Evolutionary conservation across 2,329 filamentous ascomycete genomes (phyloP), one percentile per base, ranked within the genome.

Genomic region (Sclerotinia glacialis): DNA sequence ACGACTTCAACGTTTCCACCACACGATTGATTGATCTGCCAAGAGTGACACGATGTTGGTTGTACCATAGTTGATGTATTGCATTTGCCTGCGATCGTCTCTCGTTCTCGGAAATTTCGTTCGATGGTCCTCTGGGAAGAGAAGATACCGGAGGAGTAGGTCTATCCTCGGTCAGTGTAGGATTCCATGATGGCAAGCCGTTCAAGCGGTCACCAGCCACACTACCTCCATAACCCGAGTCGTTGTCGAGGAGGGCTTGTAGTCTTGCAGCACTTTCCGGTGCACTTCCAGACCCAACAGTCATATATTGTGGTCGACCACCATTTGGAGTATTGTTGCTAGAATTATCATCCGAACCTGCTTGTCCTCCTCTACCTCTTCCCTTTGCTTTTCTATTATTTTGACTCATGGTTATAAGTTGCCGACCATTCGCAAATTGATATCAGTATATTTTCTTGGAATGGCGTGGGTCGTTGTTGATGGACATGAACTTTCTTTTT

Each of bases 21-120:
- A 93, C 94, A 72, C 88, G 87, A 74, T 89, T 91, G 76, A 99
- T 97, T 18, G 93, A 90, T 68, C 93, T 89, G 53, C 87, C 92
- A n/a, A 99, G 86, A 42, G 91, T 87, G 7, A 89, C 91, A 67
- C 93, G 88, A 77, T 98, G 97, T 74, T 92, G 87, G 78, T 98
- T 98, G 80, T 97, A 97, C 83, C 91, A 92, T 71, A 98, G 85
- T 80, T 98, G 95, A 75, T 96, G 90, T 59, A 97, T 87, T 78
- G 96, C 92, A 75, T 89, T 91, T 47, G 92, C 89, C 71, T 94
- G 86, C 54, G 85, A 81, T 71, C 86, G 85, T 73, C 85, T 85
- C 75, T 92, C 89, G 70, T 86, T 81, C 62, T 90, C 87, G 54
- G 81, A 80, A 77, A 75, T 69, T 67, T 72, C 73, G 49, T 67